Base-by-base conservation (phyloP, 176 grass and related monocot genomes). In the Saccharum spontaneum region DNA sequence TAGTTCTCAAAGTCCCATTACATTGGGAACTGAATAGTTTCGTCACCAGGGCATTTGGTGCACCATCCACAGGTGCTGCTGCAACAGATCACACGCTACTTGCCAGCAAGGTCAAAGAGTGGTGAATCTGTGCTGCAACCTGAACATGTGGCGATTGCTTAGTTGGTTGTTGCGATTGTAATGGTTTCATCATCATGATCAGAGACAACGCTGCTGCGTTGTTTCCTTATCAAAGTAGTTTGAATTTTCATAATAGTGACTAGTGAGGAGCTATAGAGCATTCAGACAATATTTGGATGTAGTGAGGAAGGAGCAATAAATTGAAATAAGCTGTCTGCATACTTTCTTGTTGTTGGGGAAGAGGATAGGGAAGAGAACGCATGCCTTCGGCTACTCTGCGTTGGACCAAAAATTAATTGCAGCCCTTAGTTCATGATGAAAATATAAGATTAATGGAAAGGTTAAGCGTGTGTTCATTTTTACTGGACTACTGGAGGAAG, bases 361-460 rank as follows among this genome's bases (percentile, higher is more conserved):
- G 17, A 50, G 39, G 63, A 37, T 68, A 18, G 78, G 64, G 15
- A 38, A 41, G 18, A 20, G 12, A 70, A 70, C 12, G 15, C 65
- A 78, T 80, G 16, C 6, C 41, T 67, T 66, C 15, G 5, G 30
- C 28, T 70, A 55, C 18, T 16, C 69, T 24, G 46, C 22, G 6
- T 37, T 39, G 33, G 22, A 54, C 22, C 26, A 83, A 65, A 26
- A 74, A 74, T 75, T 18, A 24, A 48, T 46, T 4, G 45, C 63
- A 30, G 55, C 18, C 28, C 70, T 34, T 83, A 74, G 40, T 75
- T 64, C 3, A 8, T 34, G 17, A 16, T 75, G 28, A 55, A 62
- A 44, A 74, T 41, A 34, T 38, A 64, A 80, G 15, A 81, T 43
- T 55, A 81, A 75, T 87, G 41, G 69, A 55, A 81, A 74, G n/a